Percentiles rank a stretch among this genome's conserved stretches.
phyloP scores from a whole-genome alignment of 1,139 yeast genomes.

The Yamadazyma epiphylla region DNA sequence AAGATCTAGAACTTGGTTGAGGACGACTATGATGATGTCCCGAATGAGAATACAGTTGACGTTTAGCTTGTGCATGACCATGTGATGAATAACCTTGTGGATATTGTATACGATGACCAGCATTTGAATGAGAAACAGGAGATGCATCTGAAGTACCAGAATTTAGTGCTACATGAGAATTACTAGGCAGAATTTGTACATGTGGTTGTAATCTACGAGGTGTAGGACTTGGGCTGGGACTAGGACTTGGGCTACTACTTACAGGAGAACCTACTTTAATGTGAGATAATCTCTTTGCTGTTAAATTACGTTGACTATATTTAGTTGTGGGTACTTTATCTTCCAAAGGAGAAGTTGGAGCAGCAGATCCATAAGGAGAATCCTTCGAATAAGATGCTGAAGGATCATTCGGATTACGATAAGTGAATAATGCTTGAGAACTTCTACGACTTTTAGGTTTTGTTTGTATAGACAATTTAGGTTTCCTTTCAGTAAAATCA shows the following conservation, averaged over 20 bases:
- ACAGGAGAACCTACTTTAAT: slow-evolving; percentile 8
- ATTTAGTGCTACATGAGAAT: too few relatives aligned
- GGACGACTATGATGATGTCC: too few relatives aligned
- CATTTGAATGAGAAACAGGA: neutral
- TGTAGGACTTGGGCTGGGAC: slow-evolving; percentile 1
- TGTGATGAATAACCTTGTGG: too few relatives aligned
- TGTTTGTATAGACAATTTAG: neutral
- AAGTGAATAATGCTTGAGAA: slow-evolving; percentile 13
- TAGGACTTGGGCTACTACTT: slow-evolving; percentile 2
- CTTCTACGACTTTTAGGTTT: slow-evolving; percentile 7
- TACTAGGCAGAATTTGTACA: slow-evolving; percentile 3
- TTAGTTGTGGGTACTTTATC: slow-evolving; percentile 14
- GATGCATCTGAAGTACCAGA: slow-evolving; percentile 1
- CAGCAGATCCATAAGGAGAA: slow-evolving; percentile 15
- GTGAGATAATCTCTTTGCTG: slow-evolving; percentile 16
- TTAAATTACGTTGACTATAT: slow-evolving; percentile 15
- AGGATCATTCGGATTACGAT: slow-evolving; percentile 12
- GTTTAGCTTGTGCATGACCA: too few relatives aligned
- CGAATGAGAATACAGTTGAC: too few relatives aligned
- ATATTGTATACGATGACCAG: too few relatives aligned
- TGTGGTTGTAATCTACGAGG: slow-evolving; percentile 4
- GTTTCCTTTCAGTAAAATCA: slow-evolving; percentile 6
- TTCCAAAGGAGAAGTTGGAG: slow-evolving; percentile 12
- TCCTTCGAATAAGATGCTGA: slow-evolving; percentile 8
- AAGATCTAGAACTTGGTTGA: neutral